Conservation (phyloP, 305 asterid species). For the Petunia hybrid region DNA sequence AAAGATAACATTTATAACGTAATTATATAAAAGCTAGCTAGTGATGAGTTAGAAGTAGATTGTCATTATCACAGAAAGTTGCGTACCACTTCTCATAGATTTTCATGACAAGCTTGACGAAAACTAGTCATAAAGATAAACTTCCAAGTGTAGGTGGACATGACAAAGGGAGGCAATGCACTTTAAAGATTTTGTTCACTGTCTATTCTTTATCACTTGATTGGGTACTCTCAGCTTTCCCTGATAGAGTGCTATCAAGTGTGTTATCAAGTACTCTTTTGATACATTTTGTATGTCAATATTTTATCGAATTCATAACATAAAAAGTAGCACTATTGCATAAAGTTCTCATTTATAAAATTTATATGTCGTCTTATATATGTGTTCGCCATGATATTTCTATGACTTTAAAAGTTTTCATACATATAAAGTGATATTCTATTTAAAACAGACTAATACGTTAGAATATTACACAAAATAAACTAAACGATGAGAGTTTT, state of each 20-base stretch:
- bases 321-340: too few species aligned
- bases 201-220: constrained; percentile 6
- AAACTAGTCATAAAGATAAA: constrained; percentile 29
- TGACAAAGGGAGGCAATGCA: background rate
- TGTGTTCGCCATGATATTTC: too few species aligned
- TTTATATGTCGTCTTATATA: too few species aligned
- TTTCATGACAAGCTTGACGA: constrained; percentile 30
- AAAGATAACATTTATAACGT: constrained; percentile 32
- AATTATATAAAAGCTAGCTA: constrained; percentile 25
- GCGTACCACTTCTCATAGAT: constrained; percentile 24
- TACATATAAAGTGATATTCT: too few species aligned
- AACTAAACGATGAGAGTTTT: background rate
- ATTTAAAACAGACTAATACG: too few species aligned
- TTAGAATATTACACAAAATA: background rate
- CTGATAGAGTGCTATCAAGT: background rate
- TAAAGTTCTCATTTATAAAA: too few species aligned
- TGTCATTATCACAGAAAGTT: constrained; percentile 36
- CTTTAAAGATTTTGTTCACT: constrained; percentile 23
- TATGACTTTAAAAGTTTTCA: too few species aligned
- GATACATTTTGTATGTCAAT: background rate
- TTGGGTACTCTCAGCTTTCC: background rate
- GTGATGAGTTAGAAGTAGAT: constrained; percentile 1
- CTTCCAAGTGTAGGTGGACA: constrained; percentile 21
- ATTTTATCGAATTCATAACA: too few species aligned
- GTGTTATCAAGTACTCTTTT: background rate